Evolutionary conservation across 352 stramenopile genomes (phyloP), one percentile per base, ranked within the genome.

Genomic region (Pythium vanterpoolii): DNA sequence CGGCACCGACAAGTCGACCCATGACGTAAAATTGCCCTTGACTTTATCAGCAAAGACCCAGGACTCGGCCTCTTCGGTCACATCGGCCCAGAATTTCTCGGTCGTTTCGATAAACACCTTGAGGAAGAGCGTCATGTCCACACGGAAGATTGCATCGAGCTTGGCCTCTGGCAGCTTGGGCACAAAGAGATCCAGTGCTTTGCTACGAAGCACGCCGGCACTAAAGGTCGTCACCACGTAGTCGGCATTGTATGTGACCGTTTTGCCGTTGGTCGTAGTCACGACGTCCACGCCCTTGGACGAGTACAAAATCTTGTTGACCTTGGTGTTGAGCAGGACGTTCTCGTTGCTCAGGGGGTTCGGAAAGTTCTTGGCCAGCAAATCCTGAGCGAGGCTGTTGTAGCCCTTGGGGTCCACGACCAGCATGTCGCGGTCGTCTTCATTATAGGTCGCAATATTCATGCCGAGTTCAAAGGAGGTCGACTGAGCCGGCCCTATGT

Each of bases 351-450:
- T 36, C 5, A 52, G 45, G 16, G 45, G 45, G 5, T 34, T 52
- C 24, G 45, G 45, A 19, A 52, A 52, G 45, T 52, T 21, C 45
- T 52, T 52, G 45, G 24, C 45, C 4, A 52, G 45, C 27, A 52
- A 19, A 19, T 19, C 28, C 13, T 23, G 26, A 4, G 45, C 45
- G 45, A 52, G 45, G 45, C 26, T 52, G 45, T 38, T 38, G 45
- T 36, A 52, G 10, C 45, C 45, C 10, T 52, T 52, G 24, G 9
- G 3, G 26, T 52, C 45, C 10, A 52, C 45, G 10, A 52, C 45
- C 3, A 52, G 45, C 45, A 52, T 52, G 26, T 52, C 24, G 24
- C 26, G 5, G 21, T 52, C 14, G 24, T 52, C 45, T 8, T 38
- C 5, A 9, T 18, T 27, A 19, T 52, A 52, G 3, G 45, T 52